Base-by-base conservation (phyloP, 1,284 basidiomycete species). In the Albatrellus sp. region DNA sequence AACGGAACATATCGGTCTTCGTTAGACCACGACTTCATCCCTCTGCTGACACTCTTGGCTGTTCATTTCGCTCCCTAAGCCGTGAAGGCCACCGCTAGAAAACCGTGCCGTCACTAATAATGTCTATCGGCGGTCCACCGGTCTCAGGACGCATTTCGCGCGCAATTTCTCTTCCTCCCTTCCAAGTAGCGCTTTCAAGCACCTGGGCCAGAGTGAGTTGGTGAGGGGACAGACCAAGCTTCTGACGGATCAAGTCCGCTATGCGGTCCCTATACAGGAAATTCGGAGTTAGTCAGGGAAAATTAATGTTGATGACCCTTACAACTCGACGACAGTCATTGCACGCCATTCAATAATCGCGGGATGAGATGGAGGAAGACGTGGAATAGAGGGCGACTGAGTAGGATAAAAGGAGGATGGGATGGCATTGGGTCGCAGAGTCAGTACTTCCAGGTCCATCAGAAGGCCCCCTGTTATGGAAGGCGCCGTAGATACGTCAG, bases 311-410 rank as follows among this genome's bases (percentile, higher is more conserved):
- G 14, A 12, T 13, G 5, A 38, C 9, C 14, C 82, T 54, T 55
- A 90, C 89, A 98, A 70, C 56, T 85, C 77, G 48, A 96, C 84
- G 33, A 98, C 87, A 0, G 93, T 97, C 70, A 96, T 73, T 0
- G 92, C 91, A 44, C 94, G 70, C 92, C 93, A 96, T 64, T 98
- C 93, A 35, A 97, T 80, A 43, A 98, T 81, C 4, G 90, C 90
- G 0, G 90, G 87, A 57, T 93, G 89, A 0, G 82, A 82, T 0
- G 88, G 73, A 12, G 70, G 61, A 33, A 87, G 66, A 37, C 73
- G 72, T 11, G 84, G 77, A 45, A 90, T 66, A 29, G 69, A 62
- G 16, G 77, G 66, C 31, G 63, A 59, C 0, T 68, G 54, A 45
- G 77, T 65, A 2, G 72, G 60, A 49, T 64, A 68, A 49, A 62